These are phyloP conservation scores for Cornus suecica DNA, from an alignment of 148 eudicot genomes.

Conservation along the genomic window DNA sequence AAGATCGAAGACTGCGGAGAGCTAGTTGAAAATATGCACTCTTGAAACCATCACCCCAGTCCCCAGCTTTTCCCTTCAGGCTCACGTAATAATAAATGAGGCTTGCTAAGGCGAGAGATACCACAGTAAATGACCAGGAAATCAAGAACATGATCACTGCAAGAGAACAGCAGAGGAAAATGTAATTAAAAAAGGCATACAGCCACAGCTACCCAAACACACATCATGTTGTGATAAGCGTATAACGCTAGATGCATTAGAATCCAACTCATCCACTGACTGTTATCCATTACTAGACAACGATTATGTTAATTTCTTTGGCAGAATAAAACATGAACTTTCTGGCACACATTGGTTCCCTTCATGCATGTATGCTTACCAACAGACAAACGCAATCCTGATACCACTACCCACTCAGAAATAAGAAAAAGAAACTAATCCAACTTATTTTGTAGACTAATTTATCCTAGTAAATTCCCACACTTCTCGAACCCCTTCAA, in stretches of 20 bases:
- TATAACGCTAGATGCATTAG: too few relatives aligned
- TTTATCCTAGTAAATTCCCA: neutral
- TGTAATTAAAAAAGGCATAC: neutral
- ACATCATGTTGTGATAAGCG: neutral
- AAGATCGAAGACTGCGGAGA: conserved; percentile 94
- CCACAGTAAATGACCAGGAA: conserved; percentile 93
- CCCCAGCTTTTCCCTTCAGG: conserved; percentile 97
- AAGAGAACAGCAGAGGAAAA: conserved; percentile 20
- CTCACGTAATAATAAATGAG: conserved; percentile 95
- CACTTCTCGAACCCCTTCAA: neutral
- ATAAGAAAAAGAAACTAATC: neutral
- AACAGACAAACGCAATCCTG: neutral
- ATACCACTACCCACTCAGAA: too few relatives aligned
- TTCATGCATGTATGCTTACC: neutral
- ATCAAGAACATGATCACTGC: conserved; percentile 99
- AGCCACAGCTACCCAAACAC: too few relatives aligned
- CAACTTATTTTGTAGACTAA: neutral
- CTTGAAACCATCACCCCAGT: conserved; percentile 99
- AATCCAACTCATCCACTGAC: too few relatives aligned
- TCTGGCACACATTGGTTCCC: neutral
- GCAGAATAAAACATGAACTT: neutral
- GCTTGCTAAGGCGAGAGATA: conserved; percentile 89
- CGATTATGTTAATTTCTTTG: neutral
- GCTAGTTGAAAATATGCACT: conserved; percentile 99
- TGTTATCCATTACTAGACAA: too few relatives aligned